Base-by-base conservation (phyloP, 2,329 filamentous ascomycete species). In the Aspergillus tubingensis region DNA sequence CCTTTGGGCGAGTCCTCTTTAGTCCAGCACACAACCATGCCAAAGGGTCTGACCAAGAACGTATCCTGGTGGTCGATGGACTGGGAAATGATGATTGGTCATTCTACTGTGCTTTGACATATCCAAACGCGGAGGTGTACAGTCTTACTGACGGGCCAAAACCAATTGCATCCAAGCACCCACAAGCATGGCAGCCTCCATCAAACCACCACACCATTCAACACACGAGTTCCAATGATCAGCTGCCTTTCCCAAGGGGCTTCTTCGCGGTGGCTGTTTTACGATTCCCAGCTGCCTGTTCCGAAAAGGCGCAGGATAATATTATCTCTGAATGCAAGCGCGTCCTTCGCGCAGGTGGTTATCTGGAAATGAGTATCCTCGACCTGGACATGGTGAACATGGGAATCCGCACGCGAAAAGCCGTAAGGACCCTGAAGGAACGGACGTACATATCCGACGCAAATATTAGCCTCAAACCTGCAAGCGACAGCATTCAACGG, bases 61-160 rank as follows among this genome's bases (percentile, higher is more conserved):
- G 78, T 47, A 79, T 82, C 19, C 73, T 82, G 36, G 78, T 82
- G 23, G 76, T 82, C 49, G 80, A 82, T 62, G 80, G 80, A 11
- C 70, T 82, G 17, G 80, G 79, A n/a, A 82, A 81, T 56, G 79
- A 81, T 57, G 80, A 82, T 60, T 82, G 80, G 80, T 82, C 80
- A 8, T 82, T 81, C 64, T 82, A 82, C 64, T 82, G 80, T 65
- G 78, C 80, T 13, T 69, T 82, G 52, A 81, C 79, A 2, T 82
- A 82, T 57, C 77, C 79, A 5, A 73, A 75, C 58, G 78, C 79
- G 0, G 75, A 75, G 21, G 74, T 82, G 3, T 81, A 82, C 66
- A 79, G 75, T 55, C 68, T 82, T 32, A 76, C 70, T 27, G 69
- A 74, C 30, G 74, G 74, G 19, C 73, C 72, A 4, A 66, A 70